Base-by-base conservation (phyloP, 306 rosid genomes). In the Acacia acuminata region DNA sequence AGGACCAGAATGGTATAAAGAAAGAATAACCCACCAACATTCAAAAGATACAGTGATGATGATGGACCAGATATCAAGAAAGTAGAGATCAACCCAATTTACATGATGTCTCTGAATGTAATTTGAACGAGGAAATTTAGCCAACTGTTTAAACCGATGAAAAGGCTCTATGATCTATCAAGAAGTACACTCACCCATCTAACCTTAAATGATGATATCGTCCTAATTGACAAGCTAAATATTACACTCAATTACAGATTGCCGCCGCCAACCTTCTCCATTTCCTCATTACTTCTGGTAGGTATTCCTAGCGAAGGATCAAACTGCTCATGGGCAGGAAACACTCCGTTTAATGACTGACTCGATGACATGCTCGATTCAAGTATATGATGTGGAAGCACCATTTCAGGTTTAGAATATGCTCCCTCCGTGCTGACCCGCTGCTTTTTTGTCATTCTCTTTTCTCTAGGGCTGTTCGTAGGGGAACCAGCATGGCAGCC, bases 351-450 rank as follows among this genome's bases (percentile, higher is more conserved):
- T 9, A 86, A 51, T 77, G 82, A 92, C 89, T 89, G 95, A 83
- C 81, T 88, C 8, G 94, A 84, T 30, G 97, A 77, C 79, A 94
- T 75, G 85, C 99, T 96, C 4, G 99, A 96, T 85, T 96, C 98
- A 66, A 96, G 88, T 90, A 96, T 96, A 83, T 90, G 98, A 86
- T 90, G 97, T 4, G 93, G 87, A 75, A 93, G 90, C 67, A 88
- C 88, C 81, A 91, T 78, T 20, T 96, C 94, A 77, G 90, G 82
- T 80, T 88, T 88, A 58, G 88, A 68, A 84, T 74, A 90, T 2
- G 85, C 84, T 73, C 87, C 95, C 19, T 84, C 91, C 83, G 71
- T 66, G 83, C 73, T 61, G 63, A 87, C 87, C 81, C 85, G 58
- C 75, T 82, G 98, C 88, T 92, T 92, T 91, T 92, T 93, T 27